Percentiles rank a stretch among this genome's conserved stretches.
Evolutionary conservation across 2,329 filamentous ascomycete species (phyloP).

Genomic region (Thermoascus crustaceus): DNA sequence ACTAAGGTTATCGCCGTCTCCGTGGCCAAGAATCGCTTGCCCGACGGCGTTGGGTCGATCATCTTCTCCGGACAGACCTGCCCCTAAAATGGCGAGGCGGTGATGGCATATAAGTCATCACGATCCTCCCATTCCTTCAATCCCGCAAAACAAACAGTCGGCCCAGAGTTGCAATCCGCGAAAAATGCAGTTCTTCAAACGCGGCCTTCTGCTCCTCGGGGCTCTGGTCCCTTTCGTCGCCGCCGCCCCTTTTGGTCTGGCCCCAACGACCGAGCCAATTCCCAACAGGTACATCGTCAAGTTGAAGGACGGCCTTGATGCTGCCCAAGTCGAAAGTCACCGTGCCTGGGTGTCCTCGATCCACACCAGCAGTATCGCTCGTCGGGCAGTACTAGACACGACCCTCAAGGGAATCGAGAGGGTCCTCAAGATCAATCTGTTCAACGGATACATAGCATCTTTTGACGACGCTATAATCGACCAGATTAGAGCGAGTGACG

Average conservation of each 20-base stretch:
- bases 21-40: too few species aligned
- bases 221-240: neutral
- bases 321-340: conserved; percentile 27
- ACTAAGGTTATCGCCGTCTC: too few species aligned
- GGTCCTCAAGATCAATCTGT: conserved; percentile 35
- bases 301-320: conserved; percentile 21
- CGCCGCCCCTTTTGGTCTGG: conserved; percentile 1
- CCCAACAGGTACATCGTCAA: conserved; percentile 18
- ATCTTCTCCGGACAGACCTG: too few species aligned
- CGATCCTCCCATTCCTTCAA: too few species aligned
- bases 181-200: conserved; percentile 1
- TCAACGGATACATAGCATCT: conserved; percentile 36
- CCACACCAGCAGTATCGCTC: conserved; percentile 28
- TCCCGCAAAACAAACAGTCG: too few species aligned
- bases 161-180: too few species aligned
- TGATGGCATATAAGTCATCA: too few species aligned
- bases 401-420: conserved; percentile 31
- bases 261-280: conserved; percentile 8
- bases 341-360: conserved; percentile 20
- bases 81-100: too few species aligned
- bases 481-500: conserved; percentile 29
- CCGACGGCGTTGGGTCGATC: too few species aligned
- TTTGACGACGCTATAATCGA: conserved; percentile 38
- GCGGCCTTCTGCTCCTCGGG: neutral
- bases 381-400: conserved; percentile 24